Evolutionary conservation across 2,329 filamentous ascomycete species (phyloP).

Genomic region (Scedosporium boydii): DNA sequence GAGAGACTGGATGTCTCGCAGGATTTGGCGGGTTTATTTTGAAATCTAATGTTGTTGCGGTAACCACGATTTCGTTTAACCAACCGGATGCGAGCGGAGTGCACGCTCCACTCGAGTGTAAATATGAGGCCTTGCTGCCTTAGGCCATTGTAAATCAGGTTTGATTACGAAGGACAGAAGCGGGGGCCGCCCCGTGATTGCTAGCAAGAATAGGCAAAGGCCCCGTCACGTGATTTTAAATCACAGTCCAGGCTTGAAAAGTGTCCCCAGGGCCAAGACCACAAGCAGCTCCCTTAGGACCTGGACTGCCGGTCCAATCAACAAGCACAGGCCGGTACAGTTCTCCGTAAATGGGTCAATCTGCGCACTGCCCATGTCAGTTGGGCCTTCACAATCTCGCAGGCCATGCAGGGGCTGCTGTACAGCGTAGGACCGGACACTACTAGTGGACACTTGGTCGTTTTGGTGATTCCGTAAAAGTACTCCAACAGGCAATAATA

Average conservation of each 20-base stretch:
- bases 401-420: background rate
- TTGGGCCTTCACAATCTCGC: background rate
- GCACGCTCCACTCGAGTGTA: background rate
- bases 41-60: slow-evolving; percentile 11
- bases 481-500: background rate
- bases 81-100: slow-evolving; percentile 3
- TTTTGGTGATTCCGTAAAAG: background rate
- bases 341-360: background rate
- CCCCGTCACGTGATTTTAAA: too few relatives aligned
- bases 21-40: slow-evolving; percentile 9
- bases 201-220: background rate
- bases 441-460: background rate
- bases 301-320: too few relatives aligned
- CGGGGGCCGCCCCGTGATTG: too few relatives aligned
- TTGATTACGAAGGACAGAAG: background rate
- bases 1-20: slow-evolving; percentile 4
- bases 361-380: background rate
- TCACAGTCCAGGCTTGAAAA: too few relatives aligned
- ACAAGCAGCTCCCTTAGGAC: too few relatives aligned
- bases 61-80: slow-evolving; percentile 8
- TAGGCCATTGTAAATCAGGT: background rate
- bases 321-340: too few relatives aligned
- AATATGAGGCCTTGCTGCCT: slow-evolving; percentile 4
- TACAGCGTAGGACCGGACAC: background rate
- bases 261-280: too few relatives aligned